These are phyloP conservation scores for Eudorina sp. DNA, from an alignment of 139 green algal species.

Conservation along the genomic window DNA sequence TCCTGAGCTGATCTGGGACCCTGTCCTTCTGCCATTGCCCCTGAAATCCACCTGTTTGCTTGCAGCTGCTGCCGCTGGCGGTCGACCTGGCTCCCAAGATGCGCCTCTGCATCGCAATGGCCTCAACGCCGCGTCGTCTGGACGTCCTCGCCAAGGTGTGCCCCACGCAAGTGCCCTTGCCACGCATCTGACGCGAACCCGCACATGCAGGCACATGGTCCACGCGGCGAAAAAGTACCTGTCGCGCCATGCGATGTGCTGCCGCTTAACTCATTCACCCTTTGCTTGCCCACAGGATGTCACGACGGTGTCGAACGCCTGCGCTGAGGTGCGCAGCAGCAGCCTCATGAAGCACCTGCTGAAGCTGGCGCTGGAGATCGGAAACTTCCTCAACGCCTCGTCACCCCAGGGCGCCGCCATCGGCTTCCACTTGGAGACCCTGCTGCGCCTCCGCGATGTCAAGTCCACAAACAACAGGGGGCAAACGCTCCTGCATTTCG, in stretches of 20 bases:
- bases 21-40: no score
- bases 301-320: slow-evolving; percentile 48
- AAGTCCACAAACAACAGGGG: slow-evolving; percentile 57
- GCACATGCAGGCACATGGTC: no score
- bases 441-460: slow-evolving; percentile 72
- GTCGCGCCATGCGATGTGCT: no score
- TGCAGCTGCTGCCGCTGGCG: slow-evolving; percentile 13
- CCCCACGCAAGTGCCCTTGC: neutral
- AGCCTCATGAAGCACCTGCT: slow-evolving; percentile 62
- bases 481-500: slow-evolving; percentile 76
- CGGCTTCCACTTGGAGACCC: slow-evolving; percentile 66
- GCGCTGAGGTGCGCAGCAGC: slow-evolving; percentile 61
- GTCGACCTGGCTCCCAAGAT: slow-evolving; percentile 31
- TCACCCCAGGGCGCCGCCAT: slow-evolving; percentile 45
- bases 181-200: neutral
- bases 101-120: slow-evolving; percentile 32
- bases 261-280: no score
- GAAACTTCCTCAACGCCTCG: slow-evolving; percentile 74
- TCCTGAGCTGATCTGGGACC: no score
- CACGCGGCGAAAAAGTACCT: no score
- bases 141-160: neutral
- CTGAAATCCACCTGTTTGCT: no score
- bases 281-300: neutral
- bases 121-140: slow-evolving; percentile 2
- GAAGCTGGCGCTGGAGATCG: slow-evolving; percentile 60